These are phyloP conservation scores for Neurospora hispaniola DNA, from an alignment of 495 filamentous ascomycete genomes.

Conservation along the genomic window DNA sequence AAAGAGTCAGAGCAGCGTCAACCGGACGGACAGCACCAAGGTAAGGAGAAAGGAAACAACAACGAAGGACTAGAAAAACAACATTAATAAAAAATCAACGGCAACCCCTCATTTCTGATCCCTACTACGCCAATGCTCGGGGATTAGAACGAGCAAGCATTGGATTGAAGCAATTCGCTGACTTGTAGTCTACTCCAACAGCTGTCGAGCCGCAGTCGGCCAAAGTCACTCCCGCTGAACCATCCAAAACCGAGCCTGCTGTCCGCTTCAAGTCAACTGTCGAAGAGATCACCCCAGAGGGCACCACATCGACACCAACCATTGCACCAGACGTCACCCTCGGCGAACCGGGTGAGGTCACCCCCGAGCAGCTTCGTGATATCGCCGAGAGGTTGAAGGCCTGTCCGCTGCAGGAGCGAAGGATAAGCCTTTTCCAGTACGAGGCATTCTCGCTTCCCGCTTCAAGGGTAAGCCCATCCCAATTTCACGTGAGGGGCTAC, in stretches of 20 bases:
- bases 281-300: constrained; percentile 61
- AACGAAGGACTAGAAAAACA: not conserved
- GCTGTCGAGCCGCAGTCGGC: not conserved
- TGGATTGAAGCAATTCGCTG: not conserved
- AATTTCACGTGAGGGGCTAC: not conserved
- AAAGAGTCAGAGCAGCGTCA: constrained; percentile 10
- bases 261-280: constrained; percentile 72
- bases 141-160: not conserved
- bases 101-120: constrained; percentile 10
- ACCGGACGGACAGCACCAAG: constrained; percentile 7
- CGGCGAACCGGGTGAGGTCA: constrained; percentile 28
- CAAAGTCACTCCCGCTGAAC: not conserved
- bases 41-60: not conserved
- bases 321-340: constrained; percentile 6
- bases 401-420: constrained; percentile 63
- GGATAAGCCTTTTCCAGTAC: constrained; percentile 77
- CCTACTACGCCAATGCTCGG: not conserved
- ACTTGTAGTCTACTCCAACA: not conserved
- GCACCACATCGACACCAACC: constrained; percentile 18
- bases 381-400: constrained; percentile 62
- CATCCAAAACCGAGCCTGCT: constrained; percentile 21
- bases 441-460: constrained; percentile 80
- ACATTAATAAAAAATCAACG: not conserved
- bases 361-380: constrained; percentile 56
- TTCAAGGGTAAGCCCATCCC: constrained; percentile 57